Base-by-base conservation (phyloP, 305 asterid genomes). In the Fraxinus paxiana region DNA sequence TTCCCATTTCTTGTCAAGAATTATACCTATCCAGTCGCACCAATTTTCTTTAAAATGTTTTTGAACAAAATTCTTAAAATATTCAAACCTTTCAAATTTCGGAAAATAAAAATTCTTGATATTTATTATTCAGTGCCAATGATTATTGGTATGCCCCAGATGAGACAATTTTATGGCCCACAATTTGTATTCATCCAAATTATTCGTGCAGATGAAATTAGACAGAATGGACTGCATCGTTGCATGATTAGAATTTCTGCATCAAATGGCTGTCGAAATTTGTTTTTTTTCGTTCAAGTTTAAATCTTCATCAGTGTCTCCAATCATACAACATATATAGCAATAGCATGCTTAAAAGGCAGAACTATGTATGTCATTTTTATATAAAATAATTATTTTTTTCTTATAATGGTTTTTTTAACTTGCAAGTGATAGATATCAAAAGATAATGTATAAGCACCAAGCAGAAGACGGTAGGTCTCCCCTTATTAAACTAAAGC, bases 211-310 rank as follows among this genome's bases (percentile, higher is more conserved):
- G 63, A 34, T 54, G 4, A 46, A 59, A 82, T 46, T 43, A 79
- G 87, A 79, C 85, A 79, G 56, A 48, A 31, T 76, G 84, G 79
- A 79, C 80, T 65, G 63, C 77, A 3, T 18, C 34, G 80, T 61
- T 75, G 83, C 80, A 81, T 83, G 76, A 83, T 81, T 79, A 51
- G 41, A 20, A 65, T 79, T 37, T 28, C 80, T 24, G 76, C 78
- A 67, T 86, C 85, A 83, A 13, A 82, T 77, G 30, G 35, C 78
- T 83, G 83, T 85, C 79, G 78, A 79, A 72, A 76, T 79, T 84
- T 41, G 48, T 56, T 78, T 34, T 43, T 56, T 33, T 17, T 61
- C 63, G 43, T 20, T 75, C 61, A 26, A 30, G 13, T 59, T 30
- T 13, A 4, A 65, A 63, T 54, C 61, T 75, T 63, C 43, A 46